These are phyloP conservation scores for Flaveria ramosissima DNA, from an alignment of 129 eudicot species.

Conservation along the genomic window DNA sequence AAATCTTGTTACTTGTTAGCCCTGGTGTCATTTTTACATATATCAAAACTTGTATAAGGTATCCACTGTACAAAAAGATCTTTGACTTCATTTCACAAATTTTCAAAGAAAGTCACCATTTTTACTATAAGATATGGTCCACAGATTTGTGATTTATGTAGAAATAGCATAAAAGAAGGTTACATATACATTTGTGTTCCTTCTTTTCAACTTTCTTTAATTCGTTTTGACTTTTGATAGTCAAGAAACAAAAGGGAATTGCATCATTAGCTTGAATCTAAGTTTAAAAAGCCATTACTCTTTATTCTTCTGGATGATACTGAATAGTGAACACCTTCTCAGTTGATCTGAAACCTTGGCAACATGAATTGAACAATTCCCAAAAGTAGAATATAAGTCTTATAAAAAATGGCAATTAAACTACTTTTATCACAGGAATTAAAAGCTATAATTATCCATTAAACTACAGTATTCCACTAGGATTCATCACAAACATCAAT, in stretches of 20 bases:
- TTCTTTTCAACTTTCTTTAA: not conserved
- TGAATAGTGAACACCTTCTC: too few species aligned
- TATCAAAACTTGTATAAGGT: not conserved
- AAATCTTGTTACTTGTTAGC: conserved; percentile 33
- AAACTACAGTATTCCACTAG: too few species aligned
- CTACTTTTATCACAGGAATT: not conserved
- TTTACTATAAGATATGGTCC: not conserved
- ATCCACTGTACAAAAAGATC: not conserved
- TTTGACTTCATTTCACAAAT: not conserved
- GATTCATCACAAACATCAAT: not conserved
- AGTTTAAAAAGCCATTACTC: conserved; percentile 16
- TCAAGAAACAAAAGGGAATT: not conserved
- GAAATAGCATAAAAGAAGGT: not conserved
- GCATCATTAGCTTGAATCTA: not conserved
- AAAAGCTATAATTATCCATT: not conserved
- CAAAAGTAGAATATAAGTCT: not conserved
- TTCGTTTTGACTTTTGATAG: conserved; percentile 14
- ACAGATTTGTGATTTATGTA: not conserved
- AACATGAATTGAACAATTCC: not conserved
- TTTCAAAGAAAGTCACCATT: not conserved
- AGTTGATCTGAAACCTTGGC: too few species aligned
- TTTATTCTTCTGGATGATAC: conserved; percentile 18
- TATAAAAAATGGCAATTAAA: not conserved
- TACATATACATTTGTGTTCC: not conserved
- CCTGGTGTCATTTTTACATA: not conserved